Evolutionary conservation across 306 rosid genomes (phyloP).

Genomic region (Casuarina cunninghamiana): DNA sequence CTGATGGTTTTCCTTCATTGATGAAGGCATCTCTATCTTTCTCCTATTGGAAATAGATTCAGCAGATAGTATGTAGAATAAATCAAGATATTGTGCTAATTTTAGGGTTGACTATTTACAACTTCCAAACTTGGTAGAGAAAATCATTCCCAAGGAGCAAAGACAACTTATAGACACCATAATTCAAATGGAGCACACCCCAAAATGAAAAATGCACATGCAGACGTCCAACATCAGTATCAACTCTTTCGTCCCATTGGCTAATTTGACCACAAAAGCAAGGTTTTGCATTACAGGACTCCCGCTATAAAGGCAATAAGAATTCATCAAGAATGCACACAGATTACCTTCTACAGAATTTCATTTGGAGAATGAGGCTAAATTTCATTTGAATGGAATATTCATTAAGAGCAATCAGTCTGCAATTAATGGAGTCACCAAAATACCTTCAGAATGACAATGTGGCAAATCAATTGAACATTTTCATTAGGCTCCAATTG

Average conservation of each 20-base stretch:
- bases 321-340: not conserved
- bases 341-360: not conserved
- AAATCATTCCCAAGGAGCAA: not conserved
- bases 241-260: not conserved
- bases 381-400: not conserved
- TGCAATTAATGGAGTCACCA: not conserved
- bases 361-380: not conserved
- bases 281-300: not conserved
- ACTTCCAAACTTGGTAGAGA: not conserved
- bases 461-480: not conserved
- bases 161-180: not conserved
- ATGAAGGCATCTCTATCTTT: conserved; percentile 38
- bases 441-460: not conserved
- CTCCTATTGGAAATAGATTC: conserved; percentile 25
- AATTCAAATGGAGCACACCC: not conserved
- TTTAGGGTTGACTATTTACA: not conserved
- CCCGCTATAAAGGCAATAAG: not conserved
- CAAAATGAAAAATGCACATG: not conserved
- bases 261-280: not conserved
- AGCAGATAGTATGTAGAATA: conserved; percentile 10
- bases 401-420: not conserved
- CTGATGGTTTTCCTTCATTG: conserved; percentile 39
- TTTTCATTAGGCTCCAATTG: not conserved
- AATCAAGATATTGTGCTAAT: conserved; percentile 5
- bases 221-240: not conserved